phyloP scores from a whole-genome alignment of 1,284 basidiomycete genomes.

The Apiotrichum mycotoxinovorans region DNA sequence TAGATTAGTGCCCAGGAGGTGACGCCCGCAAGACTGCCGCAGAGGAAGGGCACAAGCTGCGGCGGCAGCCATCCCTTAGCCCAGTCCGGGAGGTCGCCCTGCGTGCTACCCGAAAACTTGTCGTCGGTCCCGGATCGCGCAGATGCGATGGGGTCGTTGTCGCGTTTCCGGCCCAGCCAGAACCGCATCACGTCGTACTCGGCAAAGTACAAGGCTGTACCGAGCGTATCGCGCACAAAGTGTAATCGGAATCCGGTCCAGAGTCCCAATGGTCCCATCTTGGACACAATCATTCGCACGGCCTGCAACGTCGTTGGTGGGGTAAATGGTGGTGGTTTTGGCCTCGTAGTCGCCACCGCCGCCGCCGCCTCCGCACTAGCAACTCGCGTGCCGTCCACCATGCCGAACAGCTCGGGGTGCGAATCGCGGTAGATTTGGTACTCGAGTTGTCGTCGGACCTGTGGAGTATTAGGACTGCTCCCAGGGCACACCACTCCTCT shows the following conservation, averaged over 20 bases:
- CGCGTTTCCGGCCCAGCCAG: conserved; percentile 28
- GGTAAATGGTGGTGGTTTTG: conserved; percentile 16
- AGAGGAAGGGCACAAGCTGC: conserved; percentile 45
- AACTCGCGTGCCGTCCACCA: neutral
- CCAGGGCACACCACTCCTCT: too few species aligned
- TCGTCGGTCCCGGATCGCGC: conserved; percentile 1
- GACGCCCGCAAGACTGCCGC: conserved; percentile 48
- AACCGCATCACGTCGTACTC: conserved; percentile 50
- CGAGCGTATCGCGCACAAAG: conserved; percentile 48
- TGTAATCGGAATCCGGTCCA: conserved; percentile 46
- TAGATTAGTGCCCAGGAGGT: conserved; percentile 50
- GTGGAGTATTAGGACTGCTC: conserved; percentile 4
- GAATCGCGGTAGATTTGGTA: conserved; percentile 65
- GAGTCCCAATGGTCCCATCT: conserved; percentile 34
- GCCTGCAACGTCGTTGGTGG: conserved; percentile 46
- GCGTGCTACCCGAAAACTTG: conserved; percentile 12
- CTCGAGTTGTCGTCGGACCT: conserved; percentile 88
- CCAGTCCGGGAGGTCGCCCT: conserved; percentile 47
- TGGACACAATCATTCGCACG: conserved; percentile 36
- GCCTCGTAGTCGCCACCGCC: neutral
- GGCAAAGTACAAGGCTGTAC: conserved; percentile 49
- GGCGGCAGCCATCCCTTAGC: conserved; percentile 41
- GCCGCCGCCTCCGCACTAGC: neutral
- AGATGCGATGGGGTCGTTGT: conserved; percentile 10
- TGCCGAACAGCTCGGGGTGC: conserved; percentile 32